Conservation (phyloP, 169 alveolate species). For the Cryptosporidium muris region DNA sequence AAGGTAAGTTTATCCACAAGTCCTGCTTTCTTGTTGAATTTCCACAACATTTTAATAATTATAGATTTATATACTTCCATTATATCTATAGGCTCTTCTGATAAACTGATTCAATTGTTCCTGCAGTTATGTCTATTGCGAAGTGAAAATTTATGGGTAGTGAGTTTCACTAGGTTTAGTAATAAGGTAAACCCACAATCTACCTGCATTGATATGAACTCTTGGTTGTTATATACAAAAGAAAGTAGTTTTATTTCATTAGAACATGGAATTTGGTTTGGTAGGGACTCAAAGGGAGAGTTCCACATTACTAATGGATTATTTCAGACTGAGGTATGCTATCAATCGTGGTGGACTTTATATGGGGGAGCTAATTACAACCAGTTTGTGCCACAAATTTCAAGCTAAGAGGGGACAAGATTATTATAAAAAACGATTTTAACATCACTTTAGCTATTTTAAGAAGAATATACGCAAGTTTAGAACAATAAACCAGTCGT, state of each 20-base stretch:
- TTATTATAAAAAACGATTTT: not conserved
- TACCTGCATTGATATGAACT: slow-evolving; percentile 1
- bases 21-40: not conserved
- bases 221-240: not conserved
- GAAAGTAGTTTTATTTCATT: not conserved
- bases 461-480: not conserved
- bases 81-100: slow-evolving; percentile 27
- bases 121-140: not conserved
- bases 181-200: not conserved
- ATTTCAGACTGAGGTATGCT: slow-evolving; percentile 23
- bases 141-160: slow-evolving; percentile 2
- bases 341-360: slow-evolving; percentile 41
- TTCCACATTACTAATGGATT: slow-evolving; percentile 11
- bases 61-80: slow-evolving; percentile 11
- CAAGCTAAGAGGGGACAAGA: not conserved
- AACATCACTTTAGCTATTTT: not conserved
- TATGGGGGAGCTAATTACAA: slow-evolving; percentile 55
- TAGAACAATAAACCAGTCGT: not conserved
- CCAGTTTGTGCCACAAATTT: slow-evolving; percentile 24
- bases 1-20: slow-evolving; percentile 18
- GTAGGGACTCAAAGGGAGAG: slow-evolving; percentile 20
- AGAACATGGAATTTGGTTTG: slow-evolving; percentile 33
- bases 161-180: not conserved
- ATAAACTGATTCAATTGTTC: slow-evolving; percentile 6
- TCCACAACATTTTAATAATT: not conserved